Evolutionary conservation across 208 protist genomes (phyloP), one percentile per base, ranked within the genome.

Genomic region (Leishmania tarentolae): DNA sequence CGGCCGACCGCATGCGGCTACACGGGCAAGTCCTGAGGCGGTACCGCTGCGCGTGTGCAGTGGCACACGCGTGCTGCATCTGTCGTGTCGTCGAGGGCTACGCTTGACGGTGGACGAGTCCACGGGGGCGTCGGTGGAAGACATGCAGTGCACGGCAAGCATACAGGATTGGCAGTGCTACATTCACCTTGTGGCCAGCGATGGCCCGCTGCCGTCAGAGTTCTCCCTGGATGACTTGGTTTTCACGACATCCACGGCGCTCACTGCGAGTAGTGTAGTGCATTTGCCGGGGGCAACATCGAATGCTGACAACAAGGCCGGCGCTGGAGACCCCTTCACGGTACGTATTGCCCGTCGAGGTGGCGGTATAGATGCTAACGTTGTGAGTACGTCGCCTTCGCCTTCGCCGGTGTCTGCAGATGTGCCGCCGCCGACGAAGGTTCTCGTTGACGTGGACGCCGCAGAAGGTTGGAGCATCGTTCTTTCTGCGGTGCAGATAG

Each of bases 151-250:
- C 74, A 76, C 82, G 35, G 78, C 66, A 3, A 76, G 70, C 13
- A 40, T 86, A 44, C 75, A 82, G 63, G 82, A 86, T 61, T 86
- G 82, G 82, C 82, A 86, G 74, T 86, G 82, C 74, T 86, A 86
- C 50, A 52, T 82, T 47, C 82, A 80, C 46, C 74, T 79, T 28
- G 82, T 86, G 82, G 44, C 59, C 9, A 74, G 52, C 24, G 82
- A 86, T 47, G 82, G 82, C 15, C 78, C 78, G 17, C 42, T 86
- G 77, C 77, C 82, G 42, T 79, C 82, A 7, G 35, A 53, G 50
- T 86, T 86, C 28, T 46, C 50, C 24, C 52, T 86, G 42, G 78
- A 86, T 35, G 82, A 86, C 42, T 66, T 86, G 17, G 37, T 86
- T 7, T 47, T 86, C 35, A 75, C 81, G 24, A 85, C 81, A 8